These are phyloP conservation scores for Stylonectria norvegica DNA, from an alignment of 2,329 filamentous ascomycete species.

Conservation along the genomic window DNA sequence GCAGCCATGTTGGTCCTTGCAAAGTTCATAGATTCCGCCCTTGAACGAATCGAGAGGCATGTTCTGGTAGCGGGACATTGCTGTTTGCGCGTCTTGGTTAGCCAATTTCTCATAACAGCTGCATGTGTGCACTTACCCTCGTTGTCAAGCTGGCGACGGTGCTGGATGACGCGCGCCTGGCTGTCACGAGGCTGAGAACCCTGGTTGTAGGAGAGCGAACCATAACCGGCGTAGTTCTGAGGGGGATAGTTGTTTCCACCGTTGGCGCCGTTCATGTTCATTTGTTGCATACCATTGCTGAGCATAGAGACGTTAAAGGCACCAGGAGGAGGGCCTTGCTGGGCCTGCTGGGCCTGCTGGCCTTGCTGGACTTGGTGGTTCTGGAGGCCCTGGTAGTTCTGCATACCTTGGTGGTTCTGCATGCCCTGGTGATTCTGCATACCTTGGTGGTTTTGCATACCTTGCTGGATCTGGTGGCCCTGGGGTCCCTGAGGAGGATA, in stretches of 20 bases:
- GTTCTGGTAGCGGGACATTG: constrained; percentile 78
- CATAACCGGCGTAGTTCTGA: constrained; percentile 58
- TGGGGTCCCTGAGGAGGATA: too few species aligned
- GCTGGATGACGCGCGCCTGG: constrained; percentile 71
- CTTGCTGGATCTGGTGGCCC: too few species aligned
- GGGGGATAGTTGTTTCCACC: constrained; percentile 47
- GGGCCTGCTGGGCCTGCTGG: too few species aligned
- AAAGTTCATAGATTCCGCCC: constrained; percentile 82
- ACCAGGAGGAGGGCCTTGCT: constrained; percentile 25
- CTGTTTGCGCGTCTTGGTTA: constrained; percentile 39
- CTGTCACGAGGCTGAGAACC: constrained; percentile 64
- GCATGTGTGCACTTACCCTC: constrained; percentile 51
- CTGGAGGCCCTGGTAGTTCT: too few species aligned
- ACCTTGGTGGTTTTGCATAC: too few species aligned
- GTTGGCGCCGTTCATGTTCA: constrained; percentile 52
- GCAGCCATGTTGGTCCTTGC: constrained; percentile 98
- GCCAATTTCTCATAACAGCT: constrained; percentile 13
- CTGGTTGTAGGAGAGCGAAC: constrained; percentile 47
- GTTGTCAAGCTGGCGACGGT: constrained; percentile 69
- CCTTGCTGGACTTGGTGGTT: too few species aligned
- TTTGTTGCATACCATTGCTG: constrained; percentile 64
- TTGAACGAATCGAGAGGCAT: constrained; percentile 75
- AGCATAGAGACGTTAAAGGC: constrained; percentile 48
- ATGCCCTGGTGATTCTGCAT: too few species aligned
- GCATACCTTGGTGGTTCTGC: too few species aligned